phyloP scores from a whole-genome alignment of 2,329 filamentous ascomycete species.

The Xylariaceae sp. region DNA sequence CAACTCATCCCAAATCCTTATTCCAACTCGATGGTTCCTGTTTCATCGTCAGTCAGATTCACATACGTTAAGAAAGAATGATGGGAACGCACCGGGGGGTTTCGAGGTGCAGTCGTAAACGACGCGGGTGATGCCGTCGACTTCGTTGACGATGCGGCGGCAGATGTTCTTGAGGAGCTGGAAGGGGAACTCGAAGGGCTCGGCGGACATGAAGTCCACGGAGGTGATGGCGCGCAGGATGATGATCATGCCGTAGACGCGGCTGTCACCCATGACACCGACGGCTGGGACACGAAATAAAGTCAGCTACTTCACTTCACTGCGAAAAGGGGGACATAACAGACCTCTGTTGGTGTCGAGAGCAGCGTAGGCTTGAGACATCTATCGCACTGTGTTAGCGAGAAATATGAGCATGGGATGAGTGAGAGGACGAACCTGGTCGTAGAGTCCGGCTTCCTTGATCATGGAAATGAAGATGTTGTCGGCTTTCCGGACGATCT shows the following conservation, averaged over 20 bases:
- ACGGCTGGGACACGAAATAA: constrained; percentile 30
- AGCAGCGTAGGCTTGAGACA: constrained; percentile 45
- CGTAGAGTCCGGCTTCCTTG: constrained; percentile 64
- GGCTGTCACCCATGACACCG: constrained; percentile 32
- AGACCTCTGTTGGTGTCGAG: constrained; percentile 38
- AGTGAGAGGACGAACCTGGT: constrained; percentile 40
- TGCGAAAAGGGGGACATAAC: background rate
- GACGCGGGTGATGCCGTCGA: constrained; percentile 66
- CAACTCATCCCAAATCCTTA: background rate
- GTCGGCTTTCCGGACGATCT: constrained; percentile 69
- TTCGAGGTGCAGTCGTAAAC: constrained; percentile 59
- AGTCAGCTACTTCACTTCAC: background rate
- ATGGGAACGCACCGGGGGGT: constrained; percentile 45
- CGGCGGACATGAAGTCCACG: constrained; percentile 69
- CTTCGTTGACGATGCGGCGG: constrained; percentile 68
- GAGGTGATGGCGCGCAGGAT: constrained; percentile 43
- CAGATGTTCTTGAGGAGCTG: constrained; percentile 61
- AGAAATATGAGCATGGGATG: constrained; percentile 2
- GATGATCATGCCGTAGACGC: constrained; percentile 33
- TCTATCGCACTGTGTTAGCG: constrained; percentile 25
- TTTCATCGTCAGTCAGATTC: too few species aligned
- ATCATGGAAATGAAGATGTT: constrained; percentile 73
- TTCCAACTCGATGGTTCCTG: constrained; percentile 21
- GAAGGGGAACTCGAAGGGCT: constrained; percentile 61
- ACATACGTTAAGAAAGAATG: background rate